These are phyloP conservation scores for Phytophthora hybrid DNA, from an alignment of 352 stramenopile species.

Conservation along the genomic window DNA sequence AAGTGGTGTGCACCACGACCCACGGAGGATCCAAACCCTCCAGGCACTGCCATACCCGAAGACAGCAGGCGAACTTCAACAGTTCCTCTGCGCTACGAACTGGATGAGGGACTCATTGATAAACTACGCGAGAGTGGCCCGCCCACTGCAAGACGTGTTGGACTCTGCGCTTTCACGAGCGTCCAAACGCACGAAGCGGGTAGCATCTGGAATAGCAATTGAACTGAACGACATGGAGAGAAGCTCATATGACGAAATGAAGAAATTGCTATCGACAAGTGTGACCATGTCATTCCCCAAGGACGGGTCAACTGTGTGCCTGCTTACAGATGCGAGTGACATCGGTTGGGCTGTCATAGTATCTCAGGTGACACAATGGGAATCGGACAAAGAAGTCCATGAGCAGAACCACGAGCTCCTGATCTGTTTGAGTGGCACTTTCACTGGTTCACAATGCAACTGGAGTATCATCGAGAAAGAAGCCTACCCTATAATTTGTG, in stretches of 20 bases:
- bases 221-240: not conserved
- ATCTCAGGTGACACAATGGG: not conserved
- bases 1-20: conserved; percentile 3
- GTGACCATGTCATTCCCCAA: not conserved
- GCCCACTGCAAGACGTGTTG: not conserved
- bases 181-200: not conserved
- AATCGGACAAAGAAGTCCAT: not conserved
- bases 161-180: not conserved
- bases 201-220: conserved; percentile 1
- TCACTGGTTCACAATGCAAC: not conserved
- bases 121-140: not conserved
- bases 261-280: not conserved
- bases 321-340: conserved; percentile 4
- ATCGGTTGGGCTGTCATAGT: conserved; percentile 3
- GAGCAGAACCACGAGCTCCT: conserved; percentile 1
- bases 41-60: not conserved
- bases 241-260: not conserved
- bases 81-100: conserved; percentile 6
- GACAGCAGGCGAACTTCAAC: conserved; percentile 9
- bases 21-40: not conserved
- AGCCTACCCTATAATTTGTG: not conserved
- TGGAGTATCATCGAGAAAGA: conserved; percentile 13
- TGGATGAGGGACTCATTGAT: conserved; percentile 4
- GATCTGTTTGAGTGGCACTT: conserved; percentile 9
- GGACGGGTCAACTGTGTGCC: not conserved